Base-by-base conservation (phyloP, 129 eudicot genomes). In the Saposhnikovia divaricata region DNA sequence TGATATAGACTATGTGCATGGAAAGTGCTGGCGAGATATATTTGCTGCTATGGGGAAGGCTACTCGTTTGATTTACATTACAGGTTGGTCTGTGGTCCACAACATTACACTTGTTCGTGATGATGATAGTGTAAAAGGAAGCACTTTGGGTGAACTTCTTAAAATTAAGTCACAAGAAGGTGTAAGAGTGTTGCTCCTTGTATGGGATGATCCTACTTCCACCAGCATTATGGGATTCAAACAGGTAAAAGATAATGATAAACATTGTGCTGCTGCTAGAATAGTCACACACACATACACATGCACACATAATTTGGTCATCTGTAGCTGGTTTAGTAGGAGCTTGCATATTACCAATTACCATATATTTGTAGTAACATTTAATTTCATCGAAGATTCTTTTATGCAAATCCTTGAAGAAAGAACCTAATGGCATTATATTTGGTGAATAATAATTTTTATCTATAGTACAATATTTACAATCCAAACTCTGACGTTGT, bases 181-280 rank as follows among this genome's bases (percentile, higher is more conserved):
- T 73, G 96, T 92, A 27, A 80, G 97, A 82, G 99, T 95, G 39
- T 76, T 95, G 76, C 93, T 95, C 44, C 95, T 95, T 78, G 86
- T 95, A n/a, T 95, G 99, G 99, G 97, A 95, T 85, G 99, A 95
- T 88, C 96, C 96, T 59, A 95, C 99, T 84, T 95, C 99, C 28
- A 87, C 81, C 77, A 90, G 88, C 85, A 81, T 90, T 84, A 80
- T 88, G 77, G 91, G 93, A 10, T 87, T 83, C 74, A 85, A 83
- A 83, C 89, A 88, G 70, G 97, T 93, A 66, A 84, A 89, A 71
- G 77, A 70, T 43, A 28, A 75, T 28, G 42, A 65, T 61, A 4
- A 61, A 37, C n/a, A 45, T 39, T 76, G 37, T 51, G 31, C 9
- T 51, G 79, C 69, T 15, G 11, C 27, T 72, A 16, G 50, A 38